Evolutionary conservation across 257 asterid genomes (phyloP), one percentile per base, ranked within the genome.

Genomic region (Leonotis leonurus): DNA sequence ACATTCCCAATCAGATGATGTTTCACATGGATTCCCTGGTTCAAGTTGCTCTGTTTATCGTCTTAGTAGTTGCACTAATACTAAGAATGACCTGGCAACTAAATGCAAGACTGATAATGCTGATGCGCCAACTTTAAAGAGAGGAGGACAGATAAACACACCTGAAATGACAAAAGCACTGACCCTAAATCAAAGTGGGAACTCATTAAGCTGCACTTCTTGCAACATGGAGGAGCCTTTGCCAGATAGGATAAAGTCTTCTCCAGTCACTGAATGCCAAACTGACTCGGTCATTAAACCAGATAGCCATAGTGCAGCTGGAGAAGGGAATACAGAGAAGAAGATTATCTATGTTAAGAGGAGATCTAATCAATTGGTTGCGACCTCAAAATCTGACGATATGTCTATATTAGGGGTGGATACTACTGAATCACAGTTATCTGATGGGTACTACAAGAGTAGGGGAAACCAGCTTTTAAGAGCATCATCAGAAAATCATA

Each of bases 401-500:
- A 43, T 21, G 33, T 43, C 78, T 30, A 36, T 10, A 29, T 45
- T 25, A 35, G 64, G 59, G 69, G 59, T 43, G 66, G 88, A 80
- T 70, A 75, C 72, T 59, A 41, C 61, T 56, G 80, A 65, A 56
- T 46, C 77, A 16, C 70, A 81, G 52, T 70, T 73, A 29, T 80
- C 96, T 41, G 87, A 75, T 73, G 87, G 87, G 56, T 89, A 89
- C 82, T 85, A 74, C 73, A 93, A 89, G 84, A 83, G 84, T 72
- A 87, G 75, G 78, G 79, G 77, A 76, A 83, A 89, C 74, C 97
- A 93, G 83, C 90, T 93, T 71, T 73, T 93, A 60, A 84, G 97
- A 80, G 78, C 85, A 53, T 67, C 80, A 44, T n/a, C 71, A 70
- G 81, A 75, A 74, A 75, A 74, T 69, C 75, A 67, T 51, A 60